Evolutionary conservation across 2,329 filamentous ascomycete species (phyloP).

Genomic region (Dryadomyces quercus-mongolicae): DNA sequence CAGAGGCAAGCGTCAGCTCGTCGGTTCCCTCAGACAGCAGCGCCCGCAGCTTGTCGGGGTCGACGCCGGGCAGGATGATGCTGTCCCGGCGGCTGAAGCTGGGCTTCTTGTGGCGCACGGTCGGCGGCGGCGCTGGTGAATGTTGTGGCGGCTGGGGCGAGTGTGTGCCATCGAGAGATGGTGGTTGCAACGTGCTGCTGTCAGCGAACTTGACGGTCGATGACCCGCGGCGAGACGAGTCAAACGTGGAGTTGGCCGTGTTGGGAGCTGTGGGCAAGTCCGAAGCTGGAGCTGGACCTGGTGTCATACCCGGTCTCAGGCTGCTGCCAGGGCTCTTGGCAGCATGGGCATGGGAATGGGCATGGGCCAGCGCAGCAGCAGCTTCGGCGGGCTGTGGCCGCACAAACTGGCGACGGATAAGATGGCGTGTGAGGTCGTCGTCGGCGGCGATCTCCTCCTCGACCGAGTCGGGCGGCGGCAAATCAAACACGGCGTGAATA

Average conservation of each 20-base stretch:
- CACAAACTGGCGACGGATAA: slow-evolving; percentile 45
- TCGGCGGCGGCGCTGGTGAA: neutral
- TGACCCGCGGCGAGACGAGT: neutral
- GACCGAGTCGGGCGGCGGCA: slow-evolving; percentile 51
- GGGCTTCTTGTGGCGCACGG: slow-evolving; percentile 9
- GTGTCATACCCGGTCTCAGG: too few relatives aligned
- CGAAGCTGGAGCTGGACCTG: neutral
- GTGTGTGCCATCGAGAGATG: neutral
- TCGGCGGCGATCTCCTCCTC: slow-evolving; percentile 45
- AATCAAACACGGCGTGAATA: slow-evolving; percentile 60
- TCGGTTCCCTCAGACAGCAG: slow-evolving; percentile 28
- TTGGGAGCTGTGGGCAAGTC: neutral
- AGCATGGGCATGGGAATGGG: too few relatives aligned
- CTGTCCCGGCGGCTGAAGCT: slow-evolving; percentile 38
- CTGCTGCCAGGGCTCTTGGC: too few relatives aligned
- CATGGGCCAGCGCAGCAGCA: neutral
- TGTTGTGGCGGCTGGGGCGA: neutral
- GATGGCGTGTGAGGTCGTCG: slow-evolving; percentile 44
- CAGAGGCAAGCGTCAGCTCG: neutral
- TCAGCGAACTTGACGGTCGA: slow-evolving; percentile 10
- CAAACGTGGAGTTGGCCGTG: neutral
- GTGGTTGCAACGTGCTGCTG: neutral
- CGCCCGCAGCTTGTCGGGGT: slow-evolving; percentile 33
- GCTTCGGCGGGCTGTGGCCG: slow-evolving; percentile 15
- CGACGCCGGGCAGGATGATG: slow-evolving; percentile 39